Percentiles rank a stretch among this genome's conserved stretches.
These are phyloP conservation scores for Vararia minispora DNA, from an alignment of 768 basidiomycete genomes.

Conservation along the genomic window DNA sequence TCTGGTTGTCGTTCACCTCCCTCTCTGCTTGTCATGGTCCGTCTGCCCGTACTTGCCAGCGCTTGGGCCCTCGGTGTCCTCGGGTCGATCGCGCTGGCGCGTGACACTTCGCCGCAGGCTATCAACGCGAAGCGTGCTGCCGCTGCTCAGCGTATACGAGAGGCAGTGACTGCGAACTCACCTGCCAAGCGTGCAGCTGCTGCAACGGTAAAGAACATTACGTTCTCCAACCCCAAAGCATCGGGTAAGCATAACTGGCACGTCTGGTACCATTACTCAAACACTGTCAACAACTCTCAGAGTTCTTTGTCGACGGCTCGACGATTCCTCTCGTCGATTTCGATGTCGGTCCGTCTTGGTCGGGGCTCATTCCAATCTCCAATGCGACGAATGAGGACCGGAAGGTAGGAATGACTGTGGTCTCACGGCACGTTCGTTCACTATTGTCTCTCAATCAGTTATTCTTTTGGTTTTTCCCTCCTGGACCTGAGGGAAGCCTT, in stretches of 20 bases:
- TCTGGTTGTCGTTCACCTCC: too few species aligned
- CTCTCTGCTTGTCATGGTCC: too few species aligned
- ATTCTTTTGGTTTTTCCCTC: constrained; percentile 82
- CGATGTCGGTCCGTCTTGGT: constrained; percentile 67
- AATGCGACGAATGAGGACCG: constrained; percentile 47
- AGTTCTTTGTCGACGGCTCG: constrained; percentile 60
- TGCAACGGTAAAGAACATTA: constrained; percentile 46
- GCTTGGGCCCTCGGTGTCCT: too few species aligned
- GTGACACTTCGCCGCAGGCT: not conserved
- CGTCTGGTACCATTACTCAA: too few species aligned
- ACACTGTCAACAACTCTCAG: constrained; percentile 20
- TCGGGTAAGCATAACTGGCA: constrained; percentile 30
- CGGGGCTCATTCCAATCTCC: constrained; percentile 66
- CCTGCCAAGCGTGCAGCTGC: constrained; percentile 7
- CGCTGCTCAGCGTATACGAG: constrained; percentile 3
- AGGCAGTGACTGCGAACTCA: too few species aligned
- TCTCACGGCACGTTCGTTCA: not conserved
- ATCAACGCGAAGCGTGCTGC: constrained; percentile 4
- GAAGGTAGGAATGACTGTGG: constrained; percentile 32
- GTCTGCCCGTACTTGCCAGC: too few species aligned
- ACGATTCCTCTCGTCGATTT: constrained; percentile 59
- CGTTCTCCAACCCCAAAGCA: constrained; percentile 56
- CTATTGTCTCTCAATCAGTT: constrained; percentile 29
- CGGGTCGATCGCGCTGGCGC: constrained; percentile 1
- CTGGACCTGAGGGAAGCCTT: constrained; percentile 56